Evolutionary conservation across 164 flowering plant species (phyloP).

Genomic region (Saururus chinensis): DNA sequence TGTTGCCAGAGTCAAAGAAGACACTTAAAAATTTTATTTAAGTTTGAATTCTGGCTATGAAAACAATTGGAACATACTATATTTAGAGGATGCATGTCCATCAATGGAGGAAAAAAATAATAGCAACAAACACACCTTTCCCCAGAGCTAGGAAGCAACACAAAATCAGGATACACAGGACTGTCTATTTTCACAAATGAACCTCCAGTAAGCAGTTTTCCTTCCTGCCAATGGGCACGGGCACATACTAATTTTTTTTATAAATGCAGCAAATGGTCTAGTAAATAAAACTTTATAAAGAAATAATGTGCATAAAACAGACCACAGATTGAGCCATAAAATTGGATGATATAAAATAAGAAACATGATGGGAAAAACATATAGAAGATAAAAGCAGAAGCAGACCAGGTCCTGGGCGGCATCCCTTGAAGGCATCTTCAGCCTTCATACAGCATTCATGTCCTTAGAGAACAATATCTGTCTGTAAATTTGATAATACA

Average conservation of each 20-base stretch:
- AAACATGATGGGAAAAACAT: not conserved
- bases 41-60: too few species aligned
- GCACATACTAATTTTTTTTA: too few species aligned
- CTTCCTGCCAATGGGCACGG: constrained; percentile 54
- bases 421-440: constrained; percentile 92
- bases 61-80: too few species aligned
- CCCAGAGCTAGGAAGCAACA: constrained; percentile 97
- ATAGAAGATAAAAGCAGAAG: not conserved
- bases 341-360: not conserved
- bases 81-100: too few species aligned
- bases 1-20: too few species aligned
- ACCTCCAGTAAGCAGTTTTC: constrained; percentile 90
- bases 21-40: too few species aligned
- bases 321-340: not conserved
- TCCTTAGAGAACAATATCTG: constrained; percentile 92
- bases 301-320: too few species aligned
- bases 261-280: too few species aligned
- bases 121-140: constrained; percentile 51
- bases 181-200: constrained; percentile 99
- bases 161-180: constrained; percentile 91
- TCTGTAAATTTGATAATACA: constrained; percentile 30
- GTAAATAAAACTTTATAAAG: too few species aligned
- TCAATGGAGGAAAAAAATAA: not conserved
- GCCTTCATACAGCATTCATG: constrained; percentile 99
- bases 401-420: constrained; percentile 95